Percentiles rank a stretch among this genome's conserved stretches.
Conservation (phyloP, 768 basidiomycete genomes). For the Serpula lacrymans region DNA sequence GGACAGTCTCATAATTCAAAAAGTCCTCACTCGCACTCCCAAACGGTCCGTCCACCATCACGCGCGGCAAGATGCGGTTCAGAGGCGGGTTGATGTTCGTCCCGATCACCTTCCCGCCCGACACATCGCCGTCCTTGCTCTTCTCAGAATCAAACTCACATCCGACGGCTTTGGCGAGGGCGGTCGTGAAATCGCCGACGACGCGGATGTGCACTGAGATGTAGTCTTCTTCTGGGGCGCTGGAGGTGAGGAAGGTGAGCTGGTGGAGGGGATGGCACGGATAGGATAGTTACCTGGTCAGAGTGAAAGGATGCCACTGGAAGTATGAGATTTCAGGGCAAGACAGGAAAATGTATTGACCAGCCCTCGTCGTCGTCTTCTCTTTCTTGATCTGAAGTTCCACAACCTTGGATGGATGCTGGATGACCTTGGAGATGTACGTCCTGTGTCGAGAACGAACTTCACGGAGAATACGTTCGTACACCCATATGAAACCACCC, state of each 20-base stretch:
- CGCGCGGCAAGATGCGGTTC: conserved; percentile 75
- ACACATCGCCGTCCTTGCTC: conserved; percentile 38
- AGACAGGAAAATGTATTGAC: conserved; percentile 90
- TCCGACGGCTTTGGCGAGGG: conserved; percentile 76
- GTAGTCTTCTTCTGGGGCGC: conserved; percentile 94
- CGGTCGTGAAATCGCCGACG: conserved; percentile 88
- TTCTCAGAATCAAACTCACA: conserved; percentile 70
- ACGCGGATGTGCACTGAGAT: conserved; percentile 91
- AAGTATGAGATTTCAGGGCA: conserved; percentile 93
- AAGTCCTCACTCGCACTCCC: conserved; percentile 92
- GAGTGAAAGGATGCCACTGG: conserved; percentile 97
- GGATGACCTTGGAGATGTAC: conserved; percentile 91
- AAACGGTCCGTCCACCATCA: conserved; percentile 97
- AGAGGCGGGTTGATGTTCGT: conserved; percentile 55
- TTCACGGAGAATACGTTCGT: conserved; percentile 89
- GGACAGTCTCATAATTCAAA: conserved; percentile 81
- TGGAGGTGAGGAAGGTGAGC: conserved; percentile 29
- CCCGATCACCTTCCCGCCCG: conserved; percentile 60
- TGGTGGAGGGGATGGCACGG: conserved; percentile 7
- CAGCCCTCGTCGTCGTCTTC: conserved; percentile 75
- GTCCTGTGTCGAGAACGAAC: conserved; percentile 87
- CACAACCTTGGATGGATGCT: conserved; percentile 91
- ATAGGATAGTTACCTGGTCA: conserved; percentile 59
- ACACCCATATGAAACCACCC: conserved; percentile 82
- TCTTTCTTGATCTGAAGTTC: conserved; percentile 99